Evolutionary conservation across 2,329 filamentous ascomycete genomes (phyloP).

Genomic region (Hirsutella thompsonii): DNA sequence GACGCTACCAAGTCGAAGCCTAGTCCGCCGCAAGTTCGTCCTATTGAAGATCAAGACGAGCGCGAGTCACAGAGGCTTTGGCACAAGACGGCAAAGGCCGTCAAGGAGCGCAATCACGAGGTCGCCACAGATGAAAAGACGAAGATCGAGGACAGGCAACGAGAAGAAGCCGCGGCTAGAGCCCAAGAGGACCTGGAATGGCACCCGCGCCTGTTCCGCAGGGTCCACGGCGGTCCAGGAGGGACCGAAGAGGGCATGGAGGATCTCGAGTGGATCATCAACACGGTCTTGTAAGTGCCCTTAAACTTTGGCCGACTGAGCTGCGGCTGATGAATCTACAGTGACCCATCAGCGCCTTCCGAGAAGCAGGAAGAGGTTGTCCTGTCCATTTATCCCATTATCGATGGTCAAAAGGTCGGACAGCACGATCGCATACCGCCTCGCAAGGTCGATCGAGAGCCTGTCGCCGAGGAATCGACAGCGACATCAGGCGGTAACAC

Average conservation of each 20-base stretch:
- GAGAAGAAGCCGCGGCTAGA: slow-evolving; percentile 74
- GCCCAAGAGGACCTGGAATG: slow-evolving; percentile 72
- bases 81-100: slow-evolving; percentile 67
- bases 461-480: slow-evolving; percentile 2
- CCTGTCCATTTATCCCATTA: slow-evolving; percentile 70
- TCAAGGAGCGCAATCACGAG: slow-evolving; percentile 76
- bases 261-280: slow-evolving; percentile 89
- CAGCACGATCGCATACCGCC: slow-evolving; percentile 44
- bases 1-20: slow-evolving; percentile 70
- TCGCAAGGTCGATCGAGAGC: slow-evolving; percentile 5
- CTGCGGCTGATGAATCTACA: slow-evolving; percentile 9
- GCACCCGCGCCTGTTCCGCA: slow-evolving; percentile 75
- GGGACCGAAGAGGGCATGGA: slow-evolving; percentile 71
- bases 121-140: slow-evolving; percentile 89
- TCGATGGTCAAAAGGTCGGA: slow-evolving; percentile 57
- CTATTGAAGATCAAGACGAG: slow-evolving; percentile 75
- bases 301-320: too few relatives aligned
- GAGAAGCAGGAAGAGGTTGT: slow-evolving; percentile 70
- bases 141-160: slow-evolving; percentile 86
- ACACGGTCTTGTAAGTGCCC: slow-evolving; percentile 61
- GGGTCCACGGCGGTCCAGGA: slow-evolving; percentile 56
- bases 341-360: slow-evolving; percentile 36
- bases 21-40: slow-evolving; percentile 58
- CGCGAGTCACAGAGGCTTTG: slow-evolving; percentile 85
- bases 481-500: slow-evolving; percentile 6